phyloP scores from a whole-genome alignment of 371 early-diverging fungal genomes.

The Mortierella sp. region DNA sequence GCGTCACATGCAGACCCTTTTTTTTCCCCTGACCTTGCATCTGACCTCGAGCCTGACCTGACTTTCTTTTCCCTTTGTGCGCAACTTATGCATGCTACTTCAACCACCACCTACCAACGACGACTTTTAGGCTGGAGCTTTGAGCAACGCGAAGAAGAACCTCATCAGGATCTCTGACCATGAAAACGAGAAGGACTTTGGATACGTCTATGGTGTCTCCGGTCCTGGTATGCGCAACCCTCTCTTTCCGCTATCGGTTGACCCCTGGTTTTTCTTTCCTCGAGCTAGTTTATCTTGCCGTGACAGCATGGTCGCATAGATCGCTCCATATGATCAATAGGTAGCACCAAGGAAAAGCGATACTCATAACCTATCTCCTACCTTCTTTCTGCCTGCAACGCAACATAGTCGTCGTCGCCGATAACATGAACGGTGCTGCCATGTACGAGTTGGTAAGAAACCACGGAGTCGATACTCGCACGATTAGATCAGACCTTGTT shows the following conservation, averaged over 20 bases:
- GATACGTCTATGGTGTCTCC: slow-evolving; percentile 97
- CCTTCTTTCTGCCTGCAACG: background rate
- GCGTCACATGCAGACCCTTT: slow-evolving; percentile 11
- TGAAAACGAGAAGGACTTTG: slow-evolving; percentile 91
- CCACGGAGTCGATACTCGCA: background rate
- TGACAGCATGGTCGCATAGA: background rate
- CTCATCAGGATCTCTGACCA: slow-evolving; percentile 89
- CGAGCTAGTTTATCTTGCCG: background rate
- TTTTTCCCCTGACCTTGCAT: slow-evolving; percentile 13
- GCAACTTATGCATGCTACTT: background rate
- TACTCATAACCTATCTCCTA: background rate
- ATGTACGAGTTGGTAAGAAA: slow-evolving; percentile 99
- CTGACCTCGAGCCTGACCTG: slow-evolving; percentile 12
- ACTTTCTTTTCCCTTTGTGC: background rate
- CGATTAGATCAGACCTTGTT: background rate
- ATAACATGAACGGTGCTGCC: slow-evolving; percentile 98
- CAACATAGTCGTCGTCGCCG: slow-evolving; percentile 96
- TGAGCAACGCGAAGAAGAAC: slow-evolving; percentile 84
- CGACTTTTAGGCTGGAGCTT: slow-evolving; percentile 79
- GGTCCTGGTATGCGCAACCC: slow-evolving; percentile 90
- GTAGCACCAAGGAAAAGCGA: background rate
- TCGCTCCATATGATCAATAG: background rate
- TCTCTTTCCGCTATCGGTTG: background rate
- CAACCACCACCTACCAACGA: background rate
- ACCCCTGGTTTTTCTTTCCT: background rate